These are phyloP conservation scores for Candida rishiriensis DNA, from an alignment of 805 yeast genomes.

Conservation along the genomic window DNA sequence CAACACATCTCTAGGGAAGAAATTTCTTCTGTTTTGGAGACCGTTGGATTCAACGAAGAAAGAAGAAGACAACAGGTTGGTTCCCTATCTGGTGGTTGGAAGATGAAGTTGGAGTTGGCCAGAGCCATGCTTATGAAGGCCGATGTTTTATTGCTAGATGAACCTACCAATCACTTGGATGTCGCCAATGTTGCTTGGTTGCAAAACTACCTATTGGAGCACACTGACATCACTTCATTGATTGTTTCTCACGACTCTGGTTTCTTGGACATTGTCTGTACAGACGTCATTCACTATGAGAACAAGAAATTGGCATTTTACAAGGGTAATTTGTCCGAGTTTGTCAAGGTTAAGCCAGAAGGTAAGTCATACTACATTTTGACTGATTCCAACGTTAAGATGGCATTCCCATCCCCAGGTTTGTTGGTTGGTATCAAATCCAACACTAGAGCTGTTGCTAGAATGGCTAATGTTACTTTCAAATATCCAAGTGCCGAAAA, in stretches of 20 bases:
- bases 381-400: slow-evolving; percentile 87
- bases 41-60: slow-evolving; percentile 89
- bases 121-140: slow-evolving; percentile 98
- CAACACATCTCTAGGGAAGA: slow-evolving; percentile 58
- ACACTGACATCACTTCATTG: slow-evolving; percentile 85
- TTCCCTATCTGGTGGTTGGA: slow-evolving; percentile 98
- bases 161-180: slow-evolving; percentile 98
- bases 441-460: slow-evolving; percentile 78
- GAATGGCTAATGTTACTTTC: slow-evolving; percentile 76
- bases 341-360: slow-evolving; percentile 90
- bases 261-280: slow-evolving; percentile 90
- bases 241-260: slow-evolving; percentile 98
- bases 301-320: slow-evolving; percentile 91
- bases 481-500: slow-evolving; percentile 84
- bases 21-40: slow-evolving; percentile 68
- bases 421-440: slow-evolving; percentile 96
- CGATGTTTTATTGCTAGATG: slow-evolving; percentile 89
- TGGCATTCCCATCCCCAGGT: slow-evolving; percentile 99
- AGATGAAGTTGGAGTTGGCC: slow-evolving; percentile 97
- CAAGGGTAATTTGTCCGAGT: slow-evolving; percentile 91
- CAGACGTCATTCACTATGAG: slow-evolving; percentile 95
- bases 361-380: slow-evolving; percentile 94
- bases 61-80: slow-evolving; percentile 90
- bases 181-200: slow-evolving; percentile 92
- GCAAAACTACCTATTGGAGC: slow-evolving; percentile 76